phyloP scores from a whole-genome alignment of 352 stramenopile species.

The Aphanomyces euteiches region DNA sequence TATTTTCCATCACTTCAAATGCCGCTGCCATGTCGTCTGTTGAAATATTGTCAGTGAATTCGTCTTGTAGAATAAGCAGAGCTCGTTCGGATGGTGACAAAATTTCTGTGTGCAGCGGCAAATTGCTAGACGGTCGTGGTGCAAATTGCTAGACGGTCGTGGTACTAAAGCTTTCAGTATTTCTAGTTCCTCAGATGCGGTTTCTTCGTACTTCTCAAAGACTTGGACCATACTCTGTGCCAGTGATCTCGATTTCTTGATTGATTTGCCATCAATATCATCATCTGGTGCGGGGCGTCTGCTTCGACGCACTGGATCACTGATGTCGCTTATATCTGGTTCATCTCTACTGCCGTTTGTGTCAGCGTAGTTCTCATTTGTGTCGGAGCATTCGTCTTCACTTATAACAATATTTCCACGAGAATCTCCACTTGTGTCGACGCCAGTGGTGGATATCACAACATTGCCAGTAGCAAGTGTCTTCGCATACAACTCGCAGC shows the following conservation, averaged over 20 bases:
- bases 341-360: background rate
- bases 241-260: background rate
- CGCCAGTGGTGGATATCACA: background rate
- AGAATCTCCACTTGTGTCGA: too few species aligned
- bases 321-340: background rate
- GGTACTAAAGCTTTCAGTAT: too few species aligned
- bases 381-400: too few species aligned
- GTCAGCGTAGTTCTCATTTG: background rate
- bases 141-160: too few species aligned
- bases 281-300: background rate
- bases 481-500: background rate
- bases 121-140: too few species aligned
- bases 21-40: background rate
- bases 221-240: background rate
- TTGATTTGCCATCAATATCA: background rate
- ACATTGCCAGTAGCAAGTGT: background rate
- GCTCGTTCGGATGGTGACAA: background rate
- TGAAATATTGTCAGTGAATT: background rate
- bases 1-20: constrained; percentile 5
- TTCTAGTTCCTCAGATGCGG: background rate
- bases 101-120: background rate
- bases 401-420: too few species aligned
- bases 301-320: background rate
- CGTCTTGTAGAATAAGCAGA: background rate
- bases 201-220: background rate